These are phyloP conservation scores for Suillus subalutaceus DNA, from an alignment of 768 basidiomycete genomes.

Conservation along the genomic window DNA sequence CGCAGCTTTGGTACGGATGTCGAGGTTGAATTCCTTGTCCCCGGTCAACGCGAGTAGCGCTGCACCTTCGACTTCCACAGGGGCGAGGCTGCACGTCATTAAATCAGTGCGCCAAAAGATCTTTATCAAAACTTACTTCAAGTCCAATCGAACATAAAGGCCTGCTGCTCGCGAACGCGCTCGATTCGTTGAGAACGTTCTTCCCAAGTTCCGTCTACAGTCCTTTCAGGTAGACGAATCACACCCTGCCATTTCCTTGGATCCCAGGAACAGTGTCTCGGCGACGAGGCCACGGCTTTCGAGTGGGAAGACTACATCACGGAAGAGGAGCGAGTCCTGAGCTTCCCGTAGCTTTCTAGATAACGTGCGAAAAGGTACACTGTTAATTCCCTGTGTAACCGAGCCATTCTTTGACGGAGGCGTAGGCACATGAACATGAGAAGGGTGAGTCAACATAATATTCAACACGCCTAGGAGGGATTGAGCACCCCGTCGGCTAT, in stretches of 20 bases:
- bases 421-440: slow-evolving; percentile 45
- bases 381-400: neutral
- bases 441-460: slow-evolving; percentile 49
- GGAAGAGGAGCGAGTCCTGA: slow-evolving; percentile 33
- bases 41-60: slow-evolving; percentile 60
- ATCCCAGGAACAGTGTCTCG: slow-evolving; percentile 33
- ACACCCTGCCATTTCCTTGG: slow-evolving; percentile 55
- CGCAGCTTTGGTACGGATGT: slow-evolving; percentile 45
- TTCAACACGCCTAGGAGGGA: slow-evolving; percentile 41
- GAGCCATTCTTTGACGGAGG: slow-evolving; percentile 19
- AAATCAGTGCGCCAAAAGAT: slow-evolving; percentile 4
- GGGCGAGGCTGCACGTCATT: slow-evolving; percentile 38
- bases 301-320: slow-evolving; percentile 46
- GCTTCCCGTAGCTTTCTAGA: slow-evolving; percentile 6
- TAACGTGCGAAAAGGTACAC: neutral
- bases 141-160: slow-evolving; percentile 39
- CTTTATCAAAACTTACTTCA: slow-evolving; percentile 27
- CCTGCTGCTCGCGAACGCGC: slow-evolving; percentile 30
- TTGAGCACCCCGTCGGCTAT: slow-evolving; percentile 43
- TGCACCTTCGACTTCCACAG: slow-evolving; percentile 51
- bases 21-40: slow-evolving; percentile 49
- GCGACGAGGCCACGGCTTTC: slow-evolving; percentile 48
- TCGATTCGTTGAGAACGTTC: slow-evolving; percentile 26
- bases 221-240: slow-evolving; percentile 46
- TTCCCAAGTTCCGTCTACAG: slow-evolving; percentile 30